Base-by-base conservation (phyloP, 2,329 filamentous ascomycete species). In the Geosmithia putterillii region DNA sequence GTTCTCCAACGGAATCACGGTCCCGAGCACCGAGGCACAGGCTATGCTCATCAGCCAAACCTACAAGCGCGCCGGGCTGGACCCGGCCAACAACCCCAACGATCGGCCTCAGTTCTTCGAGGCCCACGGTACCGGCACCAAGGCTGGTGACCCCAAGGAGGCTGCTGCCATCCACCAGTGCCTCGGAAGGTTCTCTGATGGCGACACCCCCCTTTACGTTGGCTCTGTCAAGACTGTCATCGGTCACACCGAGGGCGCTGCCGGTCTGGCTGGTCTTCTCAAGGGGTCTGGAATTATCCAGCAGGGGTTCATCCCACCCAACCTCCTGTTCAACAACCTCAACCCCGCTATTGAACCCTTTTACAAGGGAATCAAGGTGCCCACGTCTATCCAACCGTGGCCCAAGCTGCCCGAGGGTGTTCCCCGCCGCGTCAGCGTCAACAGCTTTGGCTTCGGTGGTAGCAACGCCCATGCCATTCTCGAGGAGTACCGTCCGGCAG, bases 271-370 rank as follows among this genome's bases (percentile, higher is more conserved):
- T n/a, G n/a, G n/a, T n/a, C n/a, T n/a, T n/a, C 70, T 76, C 48
- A 76, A 76, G 53, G 65, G 68, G 0, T 63, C 66, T 1, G 47
- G 74, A 46, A 71, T 69, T 61, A 59, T 75, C 2, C 69, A 74
- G 47, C 61, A 66, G 42, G 66, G 64, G 4, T 67, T 70, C 45
- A 64, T 74, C 20, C 55, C 69, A 9, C 70, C 70, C 7, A 73
- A 72, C 46, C 56, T 65, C 43, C 66, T 71, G 51, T 73, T 71
- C 51, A 65, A 71, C 51, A 52, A 62, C 18, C 63, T 67, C 2
- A 74, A 74, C 44, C 51, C 53, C 7, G 25, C 25, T 1, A 42
- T 58, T 12, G 41, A 45, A 1, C 51, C 54, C 0, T 54, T 50
- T 18, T 51, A 50, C 21, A 14, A n/a, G 0, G 40, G 43, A 10